These are phyloP conservation scores for Puccinia novopanici DNA, from an alignment of 1,284 basidiomycete species.

Conservation along the genomic window DNA sequence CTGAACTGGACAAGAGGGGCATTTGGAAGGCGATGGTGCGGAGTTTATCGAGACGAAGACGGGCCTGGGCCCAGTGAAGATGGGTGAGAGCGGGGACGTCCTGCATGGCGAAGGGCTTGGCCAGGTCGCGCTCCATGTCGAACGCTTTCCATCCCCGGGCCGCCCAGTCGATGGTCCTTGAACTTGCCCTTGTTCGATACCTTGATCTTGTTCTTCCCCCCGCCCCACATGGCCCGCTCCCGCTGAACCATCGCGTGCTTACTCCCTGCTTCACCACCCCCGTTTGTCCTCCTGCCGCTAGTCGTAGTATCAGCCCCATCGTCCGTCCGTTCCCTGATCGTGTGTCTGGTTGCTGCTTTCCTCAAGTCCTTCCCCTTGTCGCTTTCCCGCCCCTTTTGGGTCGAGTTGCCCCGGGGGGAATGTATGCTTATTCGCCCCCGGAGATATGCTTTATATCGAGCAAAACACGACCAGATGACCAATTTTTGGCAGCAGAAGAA, in stretches of 20 bases:
- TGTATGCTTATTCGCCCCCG: too few species aligned
- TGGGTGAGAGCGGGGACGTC: conserved; percentile 41
- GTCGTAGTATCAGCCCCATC: too few species aligned
- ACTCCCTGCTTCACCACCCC: neutral
- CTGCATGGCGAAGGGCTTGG: conserved; percentile 35
- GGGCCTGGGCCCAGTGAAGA: conserved; percentile 34
- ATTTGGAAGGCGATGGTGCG: conserved; percentile 41
- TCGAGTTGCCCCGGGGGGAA: too few species aligned
- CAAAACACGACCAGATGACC: too few species aligned
- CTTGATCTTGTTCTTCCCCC: conserved; percentile 51
- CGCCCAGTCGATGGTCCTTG: conserved; percentile 44
- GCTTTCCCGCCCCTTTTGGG: neutral
- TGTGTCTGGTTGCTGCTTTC: too few species aligned
- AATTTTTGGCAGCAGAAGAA: neutral
- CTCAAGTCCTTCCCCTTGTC: neutral
- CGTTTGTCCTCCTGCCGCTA: too few species aligned
- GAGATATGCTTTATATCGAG: too few species aligned
- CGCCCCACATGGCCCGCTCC: neutral
- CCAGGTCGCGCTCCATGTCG: conserved; percentile 37
- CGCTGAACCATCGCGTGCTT: neutral
- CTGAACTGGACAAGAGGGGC: conserved; percentile 25
- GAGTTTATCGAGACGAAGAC: conserved; percentile 35
- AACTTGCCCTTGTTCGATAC: conserved; percentile 38
- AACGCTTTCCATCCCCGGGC: conserved; percentile 46
- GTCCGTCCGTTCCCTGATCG: too few species aligned